phyloP scores from a whole-genome alignment of 495 filamentous ascomycete genomes.

The Chlorociboria aeruginascens region DNA sequence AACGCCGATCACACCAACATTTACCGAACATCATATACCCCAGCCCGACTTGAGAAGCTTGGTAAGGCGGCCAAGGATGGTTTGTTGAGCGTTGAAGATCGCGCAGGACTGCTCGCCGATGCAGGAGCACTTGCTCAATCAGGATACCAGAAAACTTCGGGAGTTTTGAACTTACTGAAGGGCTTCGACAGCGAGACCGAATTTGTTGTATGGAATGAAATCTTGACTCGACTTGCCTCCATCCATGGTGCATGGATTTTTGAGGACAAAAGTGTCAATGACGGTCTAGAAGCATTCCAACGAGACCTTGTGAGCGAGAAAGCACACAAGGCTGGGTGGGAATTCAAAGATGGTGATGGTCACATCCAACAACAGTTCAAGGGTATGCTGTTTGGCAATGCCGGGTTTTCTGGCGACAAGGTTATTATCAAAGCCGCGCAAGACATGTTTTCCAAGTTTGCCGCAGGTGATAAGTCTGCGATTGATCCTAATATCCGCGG shows the following conservation, averaged over 20 bases:
- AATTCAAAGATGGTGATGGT: conserved; percentile 68
- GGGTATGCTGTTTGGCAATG: conserved; percentile 52
- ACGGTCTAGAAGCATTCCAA: conserved; percentile 74
- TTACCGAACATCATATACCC: conserved; percentile 59
- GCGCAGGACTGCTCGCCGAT: conserved; percentile 91
- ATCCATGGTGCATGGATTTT: conserved; percentile 83
- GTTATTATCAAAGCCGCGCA: conserved; percentile 47
- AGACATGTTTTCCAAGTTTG: conserved; percentile 63
- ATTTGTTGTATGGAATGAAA: conserved; percentile 91
- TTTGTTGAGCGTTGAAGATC: conserved; percentile 74
- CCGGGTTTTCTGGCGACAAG: conserved; percentile 45
- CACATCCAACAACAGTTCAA: conserved; percentile 84
- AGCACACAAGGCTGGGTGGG: conserved; percentile 80
- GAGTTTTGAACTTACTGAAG: conserved; percentile 71
- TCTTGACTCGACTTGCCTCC: conserved; percentile 59
- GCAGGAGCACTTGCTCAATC: conserved; percentile 81
- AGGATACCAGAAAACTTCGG: conserved; percentile 88
- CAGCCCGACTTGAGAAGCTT: conserved; percentile 55
- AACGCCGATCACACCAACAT: conserved; percentile 68
- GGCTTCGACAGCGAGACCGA: conserved; percentile 73
- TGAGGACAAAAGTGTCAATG: conserved; percentile 57
- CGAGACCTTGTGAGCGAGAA: conserved; percentile 59
- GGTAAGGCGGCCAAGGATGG: conserved; percentile 71
- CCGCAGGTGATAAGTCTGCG: conserved; percentile 50
- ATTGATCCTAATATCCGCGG: conserved; percentile 59